These are phyloP conservation scores for Emergomyces pasteurianus DNA, from an alignment of 2,329 filamentous ascomycete species.

Conservation along the genomic window DNA sequence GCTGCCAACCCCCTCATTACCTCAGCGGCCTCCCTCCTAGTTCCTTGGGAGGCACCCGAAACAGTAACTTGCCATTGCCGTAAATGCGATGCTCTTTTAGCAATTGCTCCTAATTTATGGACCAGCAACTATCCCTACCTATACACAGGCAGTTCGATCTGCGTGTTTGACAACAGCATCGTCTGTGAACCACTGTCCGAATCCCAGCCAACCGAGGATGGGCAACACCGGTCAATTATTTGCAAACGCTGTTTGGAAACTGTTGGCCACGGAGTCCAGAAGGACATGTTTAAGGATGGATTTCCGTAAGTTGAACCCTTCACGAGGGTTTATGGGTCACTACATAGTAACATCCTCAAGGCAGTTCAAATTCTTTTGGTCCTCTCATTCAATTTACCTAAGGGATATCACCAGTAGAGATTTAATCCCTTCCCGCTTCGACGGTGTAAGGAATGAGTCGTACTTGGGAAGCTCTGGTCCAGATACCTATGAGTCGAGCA, in stretches of 20 bases:
- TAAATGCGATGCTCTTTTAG: background rate
- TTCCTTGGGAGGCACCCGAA: background rate
- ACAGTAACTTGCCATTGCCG: constrained; percentile 1
- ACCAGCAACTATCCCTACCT: background rate
- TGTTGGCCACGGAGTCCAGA: background rate
- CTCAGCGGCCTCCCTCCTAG: background rate
- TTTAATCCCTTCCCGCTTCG: background rate
- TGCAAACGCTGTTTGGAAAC: background rate
- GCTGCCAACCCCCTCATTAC: constrained; percentile 1
- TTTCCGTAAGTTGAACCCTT: background rate
- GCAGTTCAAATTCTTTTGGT: background rate
- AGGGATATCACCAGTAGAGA: background rate
- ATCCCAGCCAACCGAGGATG: background rate
- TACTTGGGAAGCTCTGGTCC: background rate
- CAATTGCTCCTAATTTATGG: background rate
- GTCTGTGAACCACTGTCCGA: background rate
- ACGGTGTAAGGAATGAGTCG: background rate
- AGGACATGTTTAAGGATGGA: background rate
- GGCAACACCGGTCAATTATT: background rate
- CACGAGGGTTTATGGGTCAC: background rate
- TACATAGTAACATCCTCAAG: background rate
- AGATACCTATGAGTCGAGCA: background rate
- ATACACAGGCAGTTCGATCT: background rate
- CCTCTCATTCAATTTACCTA: background rate
- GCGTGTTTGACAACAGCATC: background rate